Conservation (phyloP, 1,284 basidiomycete species). For the Pseudozyma pruni region DNA sequence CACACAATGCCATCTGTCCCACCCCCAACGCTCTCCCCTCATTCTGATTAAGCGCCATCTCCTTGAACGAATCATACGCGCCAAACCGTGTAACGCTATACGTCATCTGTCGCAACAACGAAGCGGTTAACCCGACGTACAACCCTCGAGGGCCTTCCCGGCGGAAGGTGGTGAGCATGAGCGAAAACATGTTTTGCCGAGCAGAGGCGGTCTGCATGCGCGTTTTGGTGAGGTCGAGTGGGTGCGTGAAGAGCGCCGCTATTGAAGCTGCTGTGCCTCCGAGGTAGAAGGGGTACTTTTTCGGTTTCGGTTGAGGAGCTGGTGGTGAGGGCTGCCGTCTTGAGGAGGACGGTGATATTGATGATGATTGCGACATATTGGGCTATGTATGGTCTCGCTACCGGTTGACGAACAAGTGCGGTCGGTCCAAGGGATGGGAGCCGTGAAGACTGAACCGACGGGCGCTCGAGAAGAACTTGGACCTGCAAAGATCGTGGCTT, state of each 20-base stretch:
- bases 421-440: no score
- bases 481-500: no score
- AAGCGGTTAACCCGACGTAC: slow-evolving; percentile 63
- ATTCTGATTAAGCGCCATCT: slow-evolving; percentile 21
- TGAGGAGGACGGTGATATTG: slow-evolving; percentile 15
- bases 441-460: no score
- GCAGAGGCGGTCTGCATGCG: slow-evolving; percentile 67
- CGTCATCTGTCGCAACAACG: slow-evolving; percentile 65
- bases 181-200: slow-evolving; percentile 49
- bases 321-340: not conserved
- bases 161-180: slow-evolving; percentile 51
- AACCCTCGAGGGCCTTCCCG: slow-evolving; percentile 55
- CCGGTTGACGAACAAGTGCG: no score
- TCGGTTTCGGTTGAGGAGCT: slow-evolving; percentile 6
- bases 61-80: slow-evolving; percentile 64
- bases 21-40: slow-evolving; percentile 35
- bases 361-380: slow-evolving; percentile 20
- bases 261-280: slow-evolving; percentile 64
- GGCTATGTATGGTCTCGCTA: no score
- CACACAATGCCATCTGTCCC: slow-evolving; percentile 55
- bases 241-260: slow-evolving; percentile 66
- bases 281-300: slow-evolving; percentile 63
- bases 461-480: no score
- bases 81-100: slow-evolving; percentile 65
- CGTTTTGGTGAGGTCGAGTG: slow-evolving; percentile 67